phyloP scores from a whole-genome alignment of 208 protist species.

The Endotrypanum monterogeii region DNA sequence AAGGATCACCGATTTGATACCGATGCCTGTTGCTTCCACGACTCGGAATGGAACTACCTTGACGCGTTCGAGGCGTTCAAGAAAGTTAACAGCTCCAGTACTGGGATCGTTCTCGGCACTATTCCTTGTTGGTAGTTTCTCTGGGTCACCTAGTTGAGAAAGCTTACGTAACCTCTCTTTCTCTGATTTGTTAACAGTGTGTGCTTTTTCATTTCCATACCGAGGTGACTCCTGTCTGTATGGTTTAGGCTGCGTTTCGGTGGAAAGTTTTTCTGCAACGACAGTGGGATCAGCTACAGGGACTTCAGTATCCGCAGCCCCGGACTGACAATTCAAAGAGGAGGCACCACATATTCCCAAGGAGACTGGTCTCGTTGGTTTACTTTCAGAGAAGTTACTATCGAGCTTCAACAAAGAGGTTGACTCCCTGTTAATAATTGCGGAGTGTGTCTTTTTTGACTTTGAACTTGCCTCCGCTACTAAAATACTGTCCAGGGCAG shows the following conservation, averaged over 20 bases:
- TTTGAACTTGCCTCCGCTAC: slow-evolving; percentile 5
- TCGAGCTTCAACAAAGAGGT: background rate
- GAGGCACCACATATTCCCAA: background rate
- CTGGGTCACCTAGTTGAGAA: background rate
- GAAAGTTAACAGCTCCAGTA: background rate
- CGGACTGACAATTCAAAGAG: background rate
- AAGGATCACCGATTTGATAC: slow-evolving; percentile 1
- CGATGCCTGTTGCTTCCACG: slow-evolving; percentile 22
- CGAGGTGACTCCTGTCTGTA: background rate
- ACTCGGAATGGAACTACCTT: slow-evolving; percentile 18
- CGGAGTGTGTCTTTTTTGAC: background rate
- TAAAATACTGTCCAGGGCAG: slow-evolving; percentile 35
- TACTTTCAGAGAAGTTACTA: background rate
- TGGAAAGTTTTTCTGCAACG: background rate
- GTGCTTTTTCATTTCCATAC: background rate
- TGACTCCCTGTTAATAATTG: slow-evolving; percentile 4
- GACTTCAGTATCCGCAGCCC: background rate
- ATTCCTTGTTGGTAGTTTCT: background rate
- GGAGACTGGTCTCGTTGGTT: background rate
- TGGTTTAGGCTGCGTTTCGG: background rate
- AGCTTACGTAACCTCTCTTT: background rate
- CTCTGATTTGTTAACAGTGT: background rate
- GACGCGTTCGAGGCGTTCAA: background rate
- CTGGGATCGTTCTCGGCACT: background rate
- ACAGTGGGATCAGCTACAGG: background rate